Evolutionary conservation across 2,329 filamentous ascomycete genomes (phyloP).

Genomic region (Cladobotryum mycophilum): DNA sequence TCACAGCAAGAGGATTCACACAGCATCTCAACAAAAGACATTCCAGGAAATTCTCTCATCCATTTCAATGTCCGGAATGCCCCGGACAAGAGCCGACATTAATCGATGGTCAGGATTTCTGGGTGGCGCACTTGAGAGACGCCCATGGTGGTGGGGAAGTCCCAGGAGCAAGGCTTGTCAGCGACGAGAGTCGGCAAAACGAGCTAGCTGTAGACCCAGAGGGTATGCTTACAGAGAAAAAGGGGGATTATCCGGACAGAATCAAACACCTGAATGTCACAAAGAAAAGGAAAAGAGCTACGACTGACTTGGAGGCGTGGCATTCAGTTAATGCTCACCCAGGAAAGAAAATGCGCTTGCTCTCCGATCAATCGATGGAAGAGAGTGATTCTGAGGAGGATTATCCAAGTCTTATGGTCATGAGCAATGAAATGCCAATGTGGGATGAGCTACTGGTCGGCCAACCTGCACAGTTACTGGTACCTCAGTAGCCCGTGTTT

Average conservation of each 20-base stretch:
- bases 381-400: background rate
- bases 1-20: conserved; percentile 1
- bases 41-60: background rate
- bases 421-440: too few relatives aligned
- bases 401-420: too few relatives aligned
- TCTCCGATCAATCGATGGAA: background rate
- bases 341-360: background rate
- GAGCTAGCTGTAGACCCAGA: too few relatives aligned
- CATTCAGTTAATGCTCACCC: background rate
- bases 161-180: background rate
- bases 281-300: background rate
- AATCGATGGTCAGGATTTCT: conserved; percentile 1
- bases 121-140: conserved; percentile 1
- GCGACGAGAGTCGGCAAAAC: background rate
- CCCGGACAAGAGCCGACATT: background rate
- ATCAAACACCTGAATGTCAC: background rate
- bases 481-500: too few relatives aligned
- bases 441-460: too few relatives aligned
- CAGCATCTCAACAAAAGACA: conserved; percentile 3
- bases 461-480: too few relatives aligned
- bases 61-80: conserved; percentile 1
- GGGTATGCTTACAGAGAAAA: background rate
- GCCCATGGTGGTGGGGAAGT: background rate
- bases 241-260: background rate
- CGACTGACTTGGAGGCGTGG: background rate